Base-by-base conservation (phyloP, 2,329 filamentous ascomycete species). In the Colletotrichum somersetense region DNA sequence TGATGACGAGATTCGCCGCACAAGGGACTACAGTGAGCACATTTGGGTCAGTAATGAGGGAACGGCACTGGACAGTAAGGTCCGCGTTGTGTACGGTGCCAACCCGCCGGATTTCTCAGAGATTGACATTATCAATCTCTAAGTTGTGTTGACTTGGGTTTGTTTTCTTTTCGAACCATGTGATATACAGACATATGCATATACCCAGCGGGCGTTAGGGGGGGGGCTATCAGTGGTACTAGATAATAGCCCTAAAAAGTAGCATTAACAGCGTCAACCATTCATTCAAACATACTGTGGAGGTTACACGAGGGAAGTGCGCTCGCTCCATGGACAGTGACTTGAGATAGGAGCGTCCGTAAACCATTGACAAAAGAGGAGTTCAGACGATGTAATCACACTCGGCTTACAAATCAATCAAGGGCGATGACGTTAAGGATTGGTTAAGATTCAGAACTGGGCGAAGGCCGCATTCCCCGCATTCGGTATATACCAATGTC, bases 21-120 rank as follows among this genome's bases (percentile, higher is more conserved):
- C 95, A 8, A 88, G 91, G 75, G 86, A 87, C 59, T 93, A 95
- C 79, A 96, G 92, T 78, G 89, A 93, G 71, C 87, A 90, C 73
- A 92, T 98, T 64, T 97, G 95, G 93, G 95, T 98, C 79, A 97
- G 93, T 77, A 98, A 98, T 80, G 93, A 97, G 80, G 95, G 95
- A 71, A 95, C 96, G 26, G 93, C 94, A 12, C 85, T 98, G 76
- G 94, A 98, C 83, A 92, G 91, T 67, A 95, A 94, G 80, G 90
- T 90, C 40, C 90, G 92, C 23, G 94, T 97, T 6, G 89, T 97
- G 48, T 98, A 96, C 81, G 92, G 92, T 74, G 90, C 90, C 74
- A 93, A 94, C 73, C 95, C 95, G 20, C 95, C 95, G 0, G 95
- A 97, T 82, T 97, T 97, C 79, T 95, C 92, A 0, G 93, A 97